phyloP scores from a whole-genome alignment of 1,139 yeast genomes.

The Yamadazyma triangularis region DNA sequence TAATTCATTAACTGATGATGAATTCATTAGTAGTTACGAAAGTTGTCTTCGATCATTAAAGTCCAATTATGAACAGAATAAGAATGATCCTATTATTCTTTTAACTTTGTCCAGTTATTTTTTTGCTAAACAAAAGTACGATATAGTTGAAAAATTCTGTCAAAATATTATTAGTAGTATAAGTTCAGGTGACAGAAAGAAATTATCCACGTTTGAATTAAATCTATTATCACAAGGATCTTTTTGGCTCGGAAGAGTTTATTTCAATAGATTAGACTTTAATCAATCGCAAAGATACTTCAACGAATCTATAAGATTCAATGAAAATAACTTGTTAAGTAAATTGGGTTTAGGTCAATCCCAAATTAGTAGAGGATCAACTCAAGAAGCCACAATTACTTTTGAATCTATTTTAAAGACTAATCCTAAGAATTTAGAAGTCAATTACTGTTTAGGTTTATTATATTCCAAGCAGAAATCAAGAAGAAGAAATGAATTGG shows the following conservation, averaged over 20 bases:
- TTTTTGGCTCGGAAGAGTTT: conserved; percentile 83
- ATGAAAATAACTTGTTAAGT: conserved; percentile 62
- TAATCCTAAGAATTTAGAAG: conserved; percentile 70
- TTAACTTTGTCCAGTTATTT: conserved; percentile 49
- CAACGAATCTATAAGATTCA: conserved; percentile 63
- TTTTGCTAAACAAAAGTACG: conserved; percentile 58
- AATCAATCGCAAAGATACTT: conserved; percentile 69
- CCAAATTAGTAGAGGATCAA: conserved; percentile 66
- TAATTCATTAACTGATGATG: conserved; percentile 55
- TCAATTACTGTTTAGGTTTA: conserved; percentile 70
- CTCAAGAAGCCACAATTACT: conserved; percentile 81
- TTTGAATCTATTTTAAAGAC: conserved; percentile 70
- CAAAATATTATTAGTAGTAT: conserved; percentile 41
- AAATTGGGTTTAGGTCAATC: conserved; percentile 85
- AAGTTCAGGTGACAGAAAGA: conserved; percentile 13
- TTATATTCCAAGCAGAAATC: conserved; percentile 54
- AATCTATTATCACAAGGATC: conserved; percentile 67
- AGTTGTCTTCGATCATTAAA: conserved; percentile 36
- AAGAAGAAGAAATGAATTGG: conserved; percentile 38
- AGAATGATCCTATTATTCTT: conserved; percentile 36
- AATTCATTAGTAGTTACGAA: conserved; percentile 48
- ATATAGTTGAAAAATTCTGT: conserved; percentile 54
- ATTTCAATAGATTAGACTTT: conserved; percentile 55
- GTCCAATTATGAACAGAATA: conserved; percentile 20
- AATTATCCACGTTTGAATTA: conserved; percentile 22